phyloP scores from a whole-genome alignment of 1,139 yeast genomes.

The Sugiyamaella grinbergsii region DNA sequence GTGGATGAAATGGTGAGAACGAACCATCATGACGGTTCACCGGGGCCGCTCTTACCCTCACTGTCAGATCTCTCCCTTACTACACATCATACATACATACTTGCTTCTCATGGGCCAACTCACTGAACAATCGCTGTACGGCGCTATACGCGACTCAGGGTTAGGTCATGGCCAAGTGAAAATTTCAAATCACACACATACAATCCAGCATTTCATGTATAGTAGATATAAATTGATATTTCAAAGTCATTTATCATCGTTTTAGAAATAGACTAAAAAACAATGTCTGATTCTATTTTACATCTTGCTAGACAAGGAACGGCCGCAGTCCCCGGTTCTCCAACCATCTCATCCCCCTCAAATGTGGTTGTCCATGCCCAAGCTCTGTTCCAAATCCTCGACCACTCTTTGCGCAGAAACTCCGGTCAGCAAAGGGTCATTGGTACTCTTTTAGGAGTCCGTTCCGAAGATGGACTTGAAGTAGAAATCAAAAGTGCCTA shows the following conservation, averaged over 20 bases:
- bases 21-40: too few species aligned
- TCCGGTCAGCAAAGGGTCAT: conserved; percentile 62
- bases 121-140: neutral
- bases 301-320: conserved; percentile 38
- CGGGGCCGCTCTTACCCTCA: too few species aligned
- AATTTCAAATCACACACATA: conserved; percentile 10
- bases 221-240: neutral
- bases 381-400: conserved; percentile 72
- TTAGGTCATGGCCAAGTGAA: conserved; percentile 13
- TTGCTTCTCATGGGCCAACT: neutral
- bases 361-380: conserved; percentile 52
- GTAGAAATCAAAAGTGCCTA: conserved; percentile 76
- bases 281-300: conserved; percentile 36
- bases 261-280: neutral
- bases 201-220: neutral
- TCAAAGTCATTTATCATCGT: neutral
- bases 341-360: conserved; percentile 36
- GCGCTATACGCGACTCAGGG: conserved; percentile 12
- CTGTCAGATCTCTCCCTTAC: too few species aligned
- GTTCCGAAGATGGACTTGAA: conserved; percentile 85
- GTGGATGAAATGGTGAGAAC: neutral
- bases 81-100: neutral
- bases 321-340: conserved; percentile 33
- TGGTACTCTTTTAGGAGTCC: conserved; percentile 78
- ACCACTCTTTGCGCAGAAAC: conserved; percentile 54